Base-by-base conservation (phyloP, 257 asterid species). In the Parsonsia alboflavescens region DNA sequence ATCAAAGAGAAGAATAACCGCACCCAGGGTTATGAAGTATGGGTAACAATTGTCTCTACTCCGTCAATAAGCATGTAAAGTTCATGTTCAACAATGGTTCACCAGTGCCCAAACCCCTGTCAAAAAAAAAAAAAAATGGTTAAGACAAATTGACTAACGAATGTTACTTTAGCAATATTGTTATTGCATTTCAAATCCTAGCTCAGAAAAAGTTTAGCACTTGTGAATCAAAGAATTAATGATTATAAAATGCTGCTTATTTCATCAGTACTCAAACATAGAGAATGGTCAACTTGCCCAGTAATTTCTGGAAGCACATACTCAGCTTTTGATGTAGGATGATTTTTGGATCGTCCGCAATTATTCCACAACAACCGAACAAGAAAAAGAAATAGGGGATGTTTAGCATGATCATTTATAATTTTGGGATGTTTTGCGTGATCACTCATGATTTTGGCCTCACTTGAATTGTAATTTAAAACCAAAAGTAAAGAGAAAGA, bases 21-120 rank as follows among this genome's bases (percentile, higher is more conserved):
- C 6, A 65, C 70, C 50, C 39, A 2, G 17, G 50, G 11, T 65
- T 65, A 41, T 10, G 28, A 4, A 10, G 70, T 19, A 64, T 88
- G 86, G 6, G 97, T 88, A 57, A 92, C 89, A 68, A 94, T 87
- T 70, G 96, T 93, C 89, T 94, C 99, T 12, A 94, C 79, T 86
- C 99, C 85, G 82, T 92, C 99, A 52, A 94, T 68, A 94, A 79
- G 75, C 88, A 85, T 73, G 98, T 98, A 73, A 98, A 92, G 41
- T 90, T 83, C 98, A 92, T 86, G 87, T 94, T 90, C 76, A 94
- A 92, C 79, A 94, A 75, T 2, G 97, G 88, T 81, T 92, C 97
- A 62, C 86, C 98, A 53, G 83, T 77, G 42, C 99, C 99, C 75
- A 94, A 26, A 50, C 88, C 90, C 85, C 99, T 95, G 92, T 56